Base-by-base conservation (phyloP, 345 rosid genomes). In the Pistacia atlantica region DNA sequence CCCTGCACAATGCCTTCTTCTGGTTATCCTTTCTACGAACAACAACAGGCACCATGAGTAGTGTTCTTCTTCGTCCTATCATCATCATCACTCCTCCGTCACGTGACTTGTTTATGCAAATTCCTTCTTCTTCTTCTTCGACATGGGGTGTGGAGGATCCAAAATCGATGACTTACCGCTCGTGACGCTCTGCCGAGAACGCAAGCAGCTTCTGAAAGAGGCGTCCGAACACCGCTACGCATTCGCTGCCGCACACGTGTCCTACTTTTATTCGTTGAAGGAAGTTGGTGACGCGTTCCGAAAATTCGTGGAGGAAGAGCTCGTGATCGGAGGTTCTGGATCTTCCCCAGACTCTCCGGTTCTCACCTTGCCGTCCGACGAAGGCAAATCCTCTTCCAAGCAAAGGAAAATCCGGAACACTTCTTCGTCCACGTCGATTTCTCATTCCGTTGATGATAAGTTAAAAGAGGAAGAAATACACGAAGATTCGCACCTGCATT, bases 61-160 rank as follows among this genome's bases (percentile, higher is more conserved):
- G 67, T 25, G n/a, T 1, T 67, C 12, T 63, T 66, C 70, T 67
- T 37, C 70, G 17, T 54, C 11, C 72, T 54, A 25, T 42, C 46
- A 42, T 42, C 46, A 42, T 6, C 46, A 42, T 42, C 46, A 42
- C 46, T 42, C 9, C 54, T 67, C 18, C 35, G 56, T 63, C 69
- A 33, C 46, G 69, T 33, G 60, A 49, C 67, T 3, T 58, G 2
- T 59, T 4, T 51, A 5, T 16, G 7, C 57, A 18, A 54, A 13
- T 54, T 16, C 11, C 16, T 48, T 28, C 49, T 64, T 48, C 49
- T 58, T 60, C 68, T 58, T 0, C 61, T 25, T 38, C 58, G 67
- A 38, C 42, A 93, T 95, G 99, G 99, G 99, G 83, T 95, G 99
- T 80, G 95, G 93, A 81, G 93, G 84, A 63, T 95, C 99, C 83